A percentile compares a stretch with the other conserved stretches of the same genome.
Evolutionary conservation across 345 rosid species (phyloP).

Genomic region (Linum trigynum): DNA sequence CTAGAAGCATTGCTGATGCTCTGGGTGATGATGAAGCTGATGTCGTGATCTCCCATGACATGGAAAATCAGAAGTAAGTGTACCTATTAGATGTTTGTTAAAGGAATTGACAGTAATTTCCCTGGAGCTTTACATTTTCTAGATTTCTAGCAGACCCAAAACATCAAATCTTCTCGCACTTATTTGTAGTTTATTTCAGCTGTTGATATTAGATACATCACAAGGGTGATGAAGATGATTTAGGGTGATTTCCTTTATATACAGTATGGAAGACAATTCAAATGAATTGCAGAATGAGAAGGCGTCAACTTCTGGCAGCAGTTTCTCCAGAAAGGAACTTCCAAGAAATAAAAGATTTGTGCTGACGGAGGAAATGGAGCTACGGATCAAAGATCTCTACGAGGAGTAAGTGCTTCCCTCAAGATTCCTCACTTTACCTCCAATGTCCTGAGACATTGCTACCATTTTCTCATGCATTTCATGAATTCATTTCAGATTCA

Average conservation of each 20-base stretch:
- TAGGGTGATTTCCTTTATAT: not conserved
- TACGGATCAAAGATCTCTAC: constrained; percentile 52
- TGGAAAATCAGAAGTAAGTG: constrained; percentile 36
- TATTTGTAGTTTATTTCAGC: too few relatives aligned
- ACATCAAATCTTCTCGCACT: too few relatives aligned
- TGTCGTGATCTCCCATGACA: constrained; percentile 61
- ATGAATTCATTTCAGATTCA: constrained; percentile 40
- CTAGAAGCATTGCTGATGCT: constrained; percentile 84
- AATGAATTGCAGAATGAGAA: constrained; percentile 19
- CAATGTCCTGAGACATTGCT: not conserved
- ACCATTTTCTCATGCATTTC: constrained; percentile 1
- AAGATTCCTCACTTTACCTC: not conserved
- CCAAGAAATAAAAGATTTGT: constrained; percentile 51
- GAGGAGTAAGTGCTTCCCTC: constrained; percentile 41
- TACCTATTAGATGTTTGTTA: too few relatives aligned
- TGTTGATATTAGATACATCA: too few relatives aligned
- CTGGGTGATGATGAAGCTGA: constrained; percentile 98
- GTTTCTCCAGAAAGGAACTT: constrained; percentile 16
- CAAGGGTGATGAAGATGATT: too few relatives aligned
- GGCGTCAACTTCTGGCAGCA: constrained; percentile 12
- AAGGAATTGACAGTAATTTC: not conserved
- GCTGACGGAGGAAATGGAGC: constrained; percentile 48
- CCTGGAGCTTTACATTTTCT: not conserved
- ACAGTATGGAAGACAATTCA: constrained; percentile 13
- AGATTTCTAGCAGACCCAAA: too few relatives aligned